Evolutionary conservation across 2,329 filamentous ascomycete species (phyloP).

Genomic region (Fusarium sulawesiense): DNA sequence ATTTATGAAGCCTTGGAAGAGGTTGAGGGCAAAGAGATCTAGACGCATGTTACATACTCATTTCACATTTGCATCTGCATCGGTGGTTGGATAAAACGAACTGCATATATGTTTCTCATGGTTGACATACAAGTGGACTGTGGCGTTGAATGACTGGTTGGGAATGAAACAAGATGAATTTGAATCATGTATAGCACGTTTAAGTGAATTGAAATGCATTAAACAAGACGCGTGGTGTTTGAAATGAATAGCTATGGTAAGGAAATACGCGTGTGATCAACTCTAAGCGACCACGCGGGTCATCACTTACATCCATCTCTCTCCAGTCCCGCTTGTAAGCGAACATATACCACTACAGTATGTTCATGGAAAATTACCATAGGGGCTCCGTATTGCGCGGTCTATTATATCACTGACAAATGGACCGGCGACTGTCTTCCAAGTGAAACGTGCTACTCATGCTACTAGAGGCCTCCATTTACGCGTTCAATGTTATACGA

Average conservation of each 20-base stretch:
- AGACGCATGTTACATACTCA: neutral
- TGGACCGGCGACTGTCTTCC: neutral
- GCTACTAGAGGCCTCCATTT: neutral
- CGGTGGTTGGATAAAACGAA: slow-evolving; percentile 7
- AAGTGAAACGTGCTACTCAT: neutral
- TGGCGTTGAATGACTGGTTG: neutral
- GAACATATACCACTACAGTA: neutral
- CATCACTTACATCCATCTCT: neutral
- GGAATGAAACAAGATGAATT: neutral
- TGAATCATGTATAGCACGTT: neutral
- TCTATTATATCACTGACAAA: neutral
- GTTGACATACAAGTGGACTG: neutral
- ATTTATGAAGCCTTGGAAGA: neutral
- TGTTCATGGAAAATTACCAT: neutral
- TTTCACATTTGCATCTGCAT: neutral
- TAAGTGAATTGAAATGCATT: neutral
- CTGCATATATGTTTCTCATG: neutral
- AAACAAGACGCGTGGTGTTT: neutral
- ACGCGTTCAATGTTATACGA: slow-evolving; percentile 1
- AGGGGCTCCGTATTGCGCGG: slow-evolving; percentile 6
- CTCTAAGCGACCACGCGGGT: slow-evolving; percentile 1
- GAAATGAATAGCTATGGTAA: neutral
- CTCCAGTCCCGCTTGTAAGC: neutral
- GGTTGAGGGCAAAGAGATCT: neutral
- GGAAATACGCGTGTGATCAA: slow-evolving; percentile 8